These are phyloP conservation scores for Kwoniella bestiolae DNA, from an alignment of 768 basidiomycete species.

Conservation along the genomic window DNA sequence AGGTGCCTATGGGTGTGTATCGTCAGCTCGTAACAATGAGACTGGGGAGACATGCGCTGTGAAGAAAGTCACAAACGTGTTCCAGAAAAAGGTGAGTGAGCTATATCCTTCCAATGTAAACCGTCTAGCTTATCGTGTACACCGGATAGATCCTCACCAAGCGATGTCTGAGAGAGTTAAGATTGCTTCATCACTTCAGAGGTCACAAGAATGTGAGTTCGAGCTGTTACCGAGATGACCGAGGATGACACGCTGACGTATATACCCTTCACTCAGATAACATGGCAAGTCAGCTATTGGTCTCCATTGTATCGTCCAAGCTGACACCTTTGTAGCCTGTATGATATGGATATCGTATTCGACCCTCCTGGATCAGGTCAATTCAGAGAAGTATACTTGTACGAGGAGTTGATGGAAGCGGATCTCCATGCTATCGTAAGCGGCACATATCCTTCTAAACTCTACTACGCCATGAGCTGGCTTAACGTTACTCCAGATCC, in stretches of 20 bases:
- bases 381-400: slow-evolving; percentile 86
- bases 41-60: slow-evolving; percentile 58
- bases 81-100: slow-evolving; percentile 54
- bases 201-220: slow-evolving; percentile 94
- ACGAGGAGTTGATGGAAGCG: slow-evolving; percentile 99
- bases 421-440: slow-evolving; percentile 96
- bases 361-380: slow-evolving; percentile 74
- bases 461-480: background rate
- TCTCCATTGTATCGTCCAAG: no score
- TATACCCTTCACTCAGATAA: slow-evolving; percentile 26
- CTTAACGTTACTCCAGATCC: slow-evolving; percentile 54
- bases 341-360: slow-evolving; percentile 98
- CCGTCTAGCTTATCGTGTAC: slow-evolving; percentile 8
- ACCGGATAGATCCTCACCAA: slow-evolving; percentile 77
- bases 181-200: slow-evolving; percentile 91
- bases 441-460: background rate
- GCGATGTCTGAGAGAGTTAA: slow-evolving; percentile 90
- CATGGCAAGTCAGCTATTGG: slow-evolving; percentile 29
- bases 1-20: slow-evolving; percentile 89
- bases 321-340: slow-evolving; percentile 61
- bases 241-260: background rate
- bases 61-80: slow-evolving; percentile 57
- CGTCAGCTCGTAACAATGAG: slow-evolving; percentile 60
- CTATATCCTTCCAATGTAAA: background rate
- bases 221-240: background rate